phyloP scores from a whole-genome alignment of 2,329 filamentous ascomycete genomes.

The Aspergillus pseudoviridinutans region DNA sequence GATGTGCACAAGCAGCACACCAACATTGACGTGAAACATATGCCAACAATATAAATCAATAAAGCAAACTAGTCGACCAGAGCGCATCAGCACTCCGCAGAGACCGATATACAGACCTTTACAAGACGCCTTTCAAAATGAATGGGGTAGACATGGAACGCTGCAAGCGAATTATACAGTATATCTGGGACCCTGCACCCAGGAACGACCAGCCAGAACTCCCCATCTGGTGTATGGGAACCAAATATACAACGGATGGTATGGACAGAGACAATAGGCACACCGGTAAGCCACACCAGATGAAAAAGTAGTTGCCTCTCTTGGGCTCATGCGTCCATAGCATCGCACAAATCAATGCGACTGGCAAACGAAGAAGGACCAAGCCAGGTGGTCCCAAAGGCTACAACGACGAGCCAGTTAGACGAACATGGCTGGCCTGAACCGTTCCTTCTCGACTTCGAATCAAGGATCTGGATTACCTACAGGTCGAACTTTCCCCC shows the following conservation, averaged over 20 bases:
- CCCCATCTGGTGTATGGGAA: slow-evolving; percentile 80
- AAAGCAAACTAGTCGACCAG: not conserved
- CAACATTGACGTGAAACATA: not conserved
- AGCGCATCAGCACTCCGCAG: not conserved
- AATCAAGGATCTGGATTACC: slow-evolving; percentile 92
- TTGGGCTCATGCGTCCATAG: not conserved
- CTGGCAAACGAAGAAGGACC: not conserved
- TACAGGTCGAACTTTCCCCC: slow-evolving; percentile 82
- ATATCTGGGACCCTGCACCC: slow-evolving; percentile 88
- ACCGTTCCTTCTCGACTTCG: slow-evolving; percentile 85
- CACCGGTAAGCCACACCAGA: slow-evolving; percentile 3
- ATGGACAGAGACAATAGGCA: no score
- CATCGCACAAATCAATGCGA: not conserved
- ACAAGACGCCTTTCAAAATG: slow-evolving; percentile 40
- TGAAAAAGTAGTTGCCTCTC: not conserved
- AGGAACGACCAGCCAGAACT: slow-evolving; percentile 69
- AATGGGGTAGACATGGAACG: slow-evolving; percentile 70
- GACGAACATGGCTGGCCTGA: slow-evolving; percentile 66
- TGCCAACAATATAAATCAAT: no score
- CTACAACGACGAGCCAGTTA: slow-evolving; percentile 2
- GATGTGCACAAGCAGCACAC: not conserved
- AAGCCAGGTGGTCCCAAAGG: slow-evolving; percentile 1
- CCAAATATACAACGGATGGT: slow-evolving; percentile 47
- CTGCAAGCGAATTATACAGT: slow-evolving; percentile 78
- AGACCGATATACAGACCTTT: not conserved